These are phyloP conservation scores for Cutaneotrichosporon cavernicola DNA, from an alignment of 1,284 basidiomycete genomes.

Conservation along the genomic window DNA sequence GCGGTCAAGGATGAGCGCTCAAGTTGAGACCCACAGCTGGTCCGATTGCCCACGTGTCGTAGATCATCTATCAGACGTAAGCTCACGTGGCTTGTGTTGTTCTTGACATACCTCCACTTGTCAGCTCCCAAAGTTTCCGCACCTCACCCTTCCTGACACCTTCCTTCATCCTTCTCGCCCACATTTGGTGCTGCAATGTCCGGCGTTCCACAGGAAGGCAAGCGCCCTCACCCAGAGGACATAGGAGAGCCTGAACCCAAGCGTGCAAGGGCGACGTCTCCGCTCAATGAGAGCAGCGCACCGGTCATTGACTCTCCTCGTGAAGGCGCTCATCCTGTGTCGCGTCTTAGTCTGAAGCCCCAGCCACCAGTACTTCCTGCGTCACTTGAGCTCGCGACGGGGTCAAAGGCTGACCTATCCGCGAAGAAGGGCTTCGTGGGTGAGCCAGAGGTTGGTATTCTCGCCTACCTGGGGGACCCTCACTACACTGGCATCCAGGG, in stretches of 20 bases:
- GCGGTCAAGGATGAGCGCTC: background rate
- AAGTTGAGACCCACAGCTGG: too few relatives aligned
- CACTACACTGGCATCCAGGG: slow-evolving; percentile 71
- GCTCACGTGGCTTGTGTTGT: background rate
- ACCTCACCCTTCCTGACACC: background rate
- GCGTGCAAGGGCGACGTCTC: background rate
- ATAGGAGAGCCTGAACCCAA: background rate
- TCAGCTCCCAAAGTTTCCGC: background rate
- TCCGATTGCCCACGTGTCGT: too few relatives aligned
- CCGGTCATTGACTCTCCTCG: slow-evolving; percentile 9
- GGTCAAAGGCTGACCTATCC: slow-evolving; percentile 34
- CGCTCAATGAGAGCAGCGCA: background rate
- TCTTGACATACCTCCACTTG: background rate
- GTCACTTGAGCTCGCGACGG: slow-evolving; percentile 41
- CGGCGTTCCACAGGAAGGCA: background rate
- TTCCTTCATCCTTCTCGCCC: background rate
- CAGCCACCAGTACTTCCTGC: slow-evolving; percentile 38
- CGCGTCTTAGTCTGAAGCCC: slow-evolving; percentile 42
- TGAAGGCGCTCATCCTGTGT: slow-evolving; percentile 33
- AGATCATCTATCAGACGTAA: background rate
- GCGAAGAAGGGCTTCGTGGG: slow-evolving; percentile 55
- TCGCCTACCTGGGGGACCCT: slow-evolving; percentile 73
- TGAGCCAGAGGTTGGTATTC: slow-evolving; percentile 86
- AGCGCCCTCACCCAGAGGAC: background rate
- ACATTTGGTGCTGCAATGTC: background rate